Conservation (phyloP, 2,329 filamentous ascomycete genomes). For the Sclerotinia minor region DNA sequence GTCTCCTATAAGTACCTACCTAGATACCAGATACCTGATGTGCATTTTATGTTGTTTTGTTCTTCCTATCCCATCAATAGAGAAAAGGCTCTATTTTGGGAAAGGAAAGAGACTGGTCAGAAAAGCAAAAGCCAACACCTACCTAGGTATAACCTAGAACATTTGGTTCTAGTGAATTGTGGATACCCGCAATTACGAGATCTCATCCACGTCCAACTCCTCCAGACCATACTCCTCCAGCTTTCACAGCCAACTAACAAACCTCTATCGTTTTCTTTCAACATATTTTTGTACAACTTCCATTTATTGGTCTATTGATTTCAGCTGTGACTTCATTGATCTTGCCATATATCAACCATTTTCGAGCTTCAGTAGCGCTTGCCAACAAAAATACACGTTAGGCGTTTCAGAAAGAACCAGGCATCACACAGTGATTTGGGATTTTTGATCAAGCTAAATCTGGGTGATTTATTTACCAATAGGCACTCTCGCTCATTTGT, state of each 20-base stretch:
- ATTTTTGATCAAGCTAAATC: background rate
- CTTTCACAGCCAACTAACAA: background rate
- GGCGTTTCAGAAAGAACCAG: conserved; percentile 25
- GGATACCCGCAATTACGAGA: conserved; percentile 19
- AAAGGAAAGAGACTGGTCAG: background rate
- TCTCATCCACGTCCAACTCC: conserved; percentile 4
- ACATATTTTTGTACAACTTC: background rate
- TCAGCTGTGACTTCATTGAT: background rate
- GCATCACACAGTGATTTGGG: conserved; percentile 13
- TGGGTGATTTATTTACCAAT: background rate
- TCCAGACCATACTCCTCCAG: background rate
- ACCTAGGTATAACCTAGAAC: background rate
- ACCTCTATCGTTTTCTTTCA: conserved; percentile 1
- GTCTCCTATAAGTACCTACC: no score
- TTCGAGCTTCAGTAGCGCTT: conserved; percentile 4
- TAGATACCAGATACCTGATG: no score
- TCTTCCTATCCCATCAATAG: no score
- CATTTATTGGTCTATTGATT: background rate
- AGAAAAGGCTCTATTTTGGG: background rate
- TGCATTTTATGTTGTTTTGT: no score
- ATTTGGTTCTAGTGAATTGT: conserved; percentile 7
- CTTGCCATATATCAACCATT: background rate
- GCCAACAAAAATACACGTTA: conserved; percentile 7
- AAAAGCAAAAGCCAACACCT: background rate
- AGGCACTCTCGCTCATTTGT: conserved; percentile 7